Evolutionary conservation across 2,329 filamentous ascomycete genomes (phyloP).

Genomic region (Phialocephala sp.): DNA sequence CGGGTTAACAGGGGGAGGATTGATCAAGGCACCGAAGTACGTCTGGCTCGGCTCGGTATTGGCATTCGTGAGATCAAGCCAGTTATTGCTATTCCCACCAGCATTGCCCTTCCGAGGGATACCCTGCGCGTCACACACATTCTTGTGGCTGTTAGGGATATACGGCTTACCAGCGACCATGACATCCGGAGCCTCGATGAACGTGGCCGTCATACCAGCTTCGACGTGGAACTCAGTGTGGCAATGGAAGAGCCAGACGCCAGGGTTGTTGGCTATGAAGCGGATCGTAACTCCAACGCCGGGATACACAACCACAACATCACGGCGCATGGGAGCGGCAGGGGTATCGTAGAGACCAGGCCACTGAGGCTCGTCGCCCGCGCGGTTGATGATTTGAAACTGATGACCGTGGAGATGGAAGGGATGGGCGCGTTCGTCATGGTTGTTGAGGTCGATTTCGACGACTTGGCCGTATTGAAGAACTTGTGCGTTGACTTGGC

Average conservation of each 20-base stretch:
- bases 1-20: too few species aligned
- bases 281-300: conserved; percentile 70
- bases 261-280: conserved; percentile 69
- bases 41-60: too few species aligned
- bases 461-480: conserved; percentile 6
- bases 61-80: too few species aligned
- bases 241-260: conserved; percentile 73
- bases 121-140: conserved; percentile 13
- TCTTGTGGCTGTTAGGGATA: conserved; percentile 20
- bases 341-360: conserved; percentile 16
- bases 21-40: too few species aligned
- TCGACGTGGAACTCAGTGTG: conserved; percentile 62
- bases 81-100: too few species aligned
- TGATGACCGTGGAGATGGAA: conserved; percentile 29
- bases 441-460: conserved; percentile 25
- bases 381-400: conserved; percentile 27
- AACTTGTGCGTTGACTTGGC: conserved; percentile 39
- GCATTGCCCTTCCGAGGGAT: conserved; percentile 25
- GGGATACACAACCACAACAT: conserved; percentile 63
- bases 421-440: conserved; percentile 24
- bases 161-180: conserved; percentile 15
- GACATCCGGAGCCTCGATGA: conserved; percentile 28
- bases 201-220: conserved; percentile 46
- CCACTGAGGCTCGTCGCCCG: conserved; percentile 6
- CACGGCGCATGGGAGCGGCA: conserved; percentile 65